phyloP scores from a whole-genome alignment of 345 rosid species.

The Eucalyptus cloeziana region DNA sequence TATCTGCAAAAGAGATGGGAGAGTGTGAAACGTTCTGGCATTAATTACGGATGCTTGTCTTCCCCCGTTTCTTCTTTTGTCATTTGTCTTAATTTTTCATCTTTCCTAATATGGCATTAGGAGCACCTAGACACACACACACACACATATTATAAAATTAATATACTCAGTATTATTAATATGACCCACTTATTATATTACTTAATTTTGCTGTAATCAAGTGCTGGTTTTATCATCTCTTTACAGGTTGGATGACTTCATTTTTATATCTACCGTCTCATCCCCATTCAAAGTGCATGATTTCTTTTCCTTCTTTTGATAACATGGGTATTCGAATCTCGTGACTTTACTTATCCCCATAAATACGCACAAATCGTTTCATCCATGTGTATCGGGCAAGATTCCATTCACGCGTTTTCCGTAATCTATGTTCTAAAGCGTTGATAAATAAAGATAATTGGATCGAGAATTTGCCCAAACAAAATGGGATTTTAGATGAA shows the following conservation, averaged over 20 bases:
- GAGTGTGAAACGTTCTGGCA: background rate
- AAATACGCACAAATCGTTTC: background rate
- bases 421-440: background rate
- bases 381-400: background rate
- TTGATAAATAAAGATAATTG: background rate
- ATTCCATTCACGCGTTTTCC: rapidly evolving
- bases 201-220: rapidly evolving
- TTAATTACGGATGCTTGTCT: background rate
- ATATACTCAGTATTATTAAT: background rate
- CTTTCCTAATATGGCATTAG: background rate
- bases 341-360: background rate
- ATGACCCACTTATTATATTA: background rate
- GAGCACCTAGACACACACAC: background rate
- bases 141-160: background rate
- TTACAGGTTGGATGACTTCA: background rate
- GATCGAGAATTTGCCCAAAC: background rate
- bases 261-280: rapidly evolving
- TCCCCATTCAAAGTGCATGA: background rate
- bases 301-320: background rate
- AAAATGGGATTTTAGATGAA: background rate
- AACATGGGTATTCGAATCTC: background rate
- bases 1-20: background rate
- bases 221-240: background rate
- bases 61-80: background rate
- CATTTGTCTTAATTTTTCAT: background rate